Percentiles rank a stretch among this genome's conserved stretches.
Conservation (phyloP, 2,329 filamentous ascomycete genomes). For the Xylariaceae sp. region DNA sequence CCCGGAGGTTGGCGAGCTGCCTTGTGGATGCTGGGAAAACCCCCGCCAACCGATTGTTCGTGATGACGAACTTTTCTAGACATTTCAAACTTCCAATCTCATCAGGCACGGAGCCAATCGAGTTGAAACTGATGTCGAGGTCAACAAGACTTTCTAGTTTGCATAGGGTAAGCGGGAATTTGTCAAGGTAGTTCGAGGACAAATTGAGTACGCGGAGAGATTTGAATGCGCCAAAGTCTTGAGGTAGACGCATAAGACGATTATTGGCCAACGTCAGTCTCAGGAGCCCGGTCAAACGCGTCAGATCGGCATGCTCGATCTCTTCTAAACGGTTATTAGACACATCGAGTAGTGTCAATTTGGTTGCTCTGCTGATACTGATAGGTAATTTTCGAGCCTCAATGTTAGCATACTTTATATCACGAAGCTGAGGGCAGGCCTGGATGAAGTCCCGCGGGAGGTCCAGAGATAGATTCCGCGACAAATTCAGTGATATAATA, state of each 20-base stretch:
- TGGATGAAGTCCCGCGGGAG: constrained; percentile 96
- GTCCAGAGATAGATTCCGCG: constrained; percentile 85
- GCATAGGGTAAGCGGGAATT: constrained; percentile 82
- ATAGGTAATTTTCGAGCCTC: constrained; percentile 82
- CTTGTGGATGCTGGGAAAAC: constrained; percentile 70
- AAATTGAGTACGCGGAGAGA: constrained; percentile 80
- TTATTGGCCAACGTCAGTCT: constrained; percentile 96
- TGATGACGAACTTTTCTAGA: constrained; percentile 87
- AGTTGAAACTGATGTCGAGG: constrained; percentile 95
- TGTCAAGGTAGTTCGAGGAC: constrained; percentile 85
- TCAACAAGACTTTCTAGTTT: constrained; percentile 80
- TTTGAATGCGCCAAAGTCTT: constrained; percentile 78
- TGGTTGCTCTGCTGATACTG: constrained; percentile 75
- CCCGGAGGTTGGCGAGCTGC: constrained; percentile 72
- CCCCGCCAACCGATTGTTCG: constrained; percentile 83
- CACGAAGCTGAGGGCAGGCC: constrained; percentile 82
- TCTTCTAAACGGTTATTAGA: constrained; percentile 92
- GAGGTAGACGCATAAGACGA: constrained; percentile 71
- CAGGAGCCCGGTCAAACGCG: constrained; percentile 69
- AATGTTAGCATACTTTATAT: constrained; percentile 95
- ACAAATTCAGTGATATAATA: constrained; percentile 92
- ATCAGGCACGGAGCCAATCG: constrained; percentile 72
- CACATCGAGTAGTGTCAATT: constrained; percentile 84
- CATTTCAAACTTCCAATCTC: constrained; percentile 73
- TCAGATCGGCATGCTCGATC: constrained; percentile 78